Percentiles rank a stretch among this genome's conserved stretches.
These are phyloP conservation scores for Kwoniella newhampshirensis DNA, from an alignment of 768 basidiomycete genomes.

Conservation along the genomic window DNA sequence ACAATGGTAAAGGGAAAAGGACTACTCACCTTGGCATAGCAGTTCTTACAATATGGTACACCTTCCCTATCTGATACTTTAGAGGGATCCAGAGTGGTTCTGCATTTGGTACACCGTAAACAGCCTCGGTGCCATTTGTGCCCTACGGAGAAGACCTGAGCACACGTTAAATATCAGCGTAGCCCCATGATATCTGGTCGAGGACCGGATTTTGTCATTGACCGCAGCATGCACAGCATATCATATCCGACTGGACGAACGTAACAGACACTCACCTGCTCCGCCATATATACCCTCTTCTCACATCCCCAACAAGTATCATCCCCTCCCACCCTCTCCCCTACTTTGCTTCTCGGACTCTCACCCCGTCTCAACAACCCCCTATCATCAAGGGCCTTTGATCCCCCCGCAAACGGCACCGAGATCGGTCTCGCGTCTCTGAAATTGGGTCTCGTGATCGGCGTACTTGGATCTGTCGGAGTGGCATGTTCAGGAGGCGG, in stretches of 20 bases:
- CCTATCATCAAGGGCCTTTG: slow-evolving; percentile 42
- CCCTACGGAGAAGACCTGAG: slow-evolving; percentile 20
- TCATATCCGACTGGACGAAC: not conserved
- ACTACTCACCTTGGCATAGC: slow-evolving; percentile 45
- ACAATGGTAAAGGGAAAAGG: not conserved
- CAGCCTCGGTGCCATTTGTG: slow-evolving; percentile 43
- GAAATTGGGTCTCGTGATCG: slow-evolving; percentile 39
- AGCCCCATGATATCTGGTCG: not conserved
- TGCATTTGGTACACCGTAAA: slow-evolving; percentile 38
- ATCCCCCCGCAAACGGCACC: slow-evolving; percentile 40
- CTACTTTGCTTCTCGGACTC: slow-evolving; percentile 45
- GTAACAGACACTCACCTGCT: slow-evolving; percentile 27
- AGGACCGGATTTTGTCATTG: not conserved
- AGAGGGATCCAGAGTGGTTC: slow-evolving; percentile 41
- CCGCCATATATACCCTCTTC: slow-evolving; percentile 49
- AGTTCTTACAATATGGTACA: slow-evolving; percentile 41
- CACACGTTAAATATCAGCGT: not conserved
- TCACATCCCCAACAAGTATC: slow-evolving; percentile 42
- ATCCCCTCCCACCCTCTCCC: slow-evolving; percentile 38
- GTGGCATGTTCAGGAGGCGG: slow-evolving; percentile 21
- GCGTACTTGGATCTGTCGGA: slow-evolving; percentile 23
- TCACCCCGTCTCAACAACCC: slow-evolving; percentile 38
- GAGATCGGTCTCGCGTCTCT: slow-evolving; percentile 29
- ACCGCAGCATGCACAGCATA: not conserved
- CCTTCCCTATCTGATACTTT: slow-evolving; percentile 49